A percentile compares a stretch with the other conserved stretches of the same genome.
Evolutionary conservation across 208 protist genomes (phyloP).

Genomic region (Acanthamoeba sp.): DNA sequence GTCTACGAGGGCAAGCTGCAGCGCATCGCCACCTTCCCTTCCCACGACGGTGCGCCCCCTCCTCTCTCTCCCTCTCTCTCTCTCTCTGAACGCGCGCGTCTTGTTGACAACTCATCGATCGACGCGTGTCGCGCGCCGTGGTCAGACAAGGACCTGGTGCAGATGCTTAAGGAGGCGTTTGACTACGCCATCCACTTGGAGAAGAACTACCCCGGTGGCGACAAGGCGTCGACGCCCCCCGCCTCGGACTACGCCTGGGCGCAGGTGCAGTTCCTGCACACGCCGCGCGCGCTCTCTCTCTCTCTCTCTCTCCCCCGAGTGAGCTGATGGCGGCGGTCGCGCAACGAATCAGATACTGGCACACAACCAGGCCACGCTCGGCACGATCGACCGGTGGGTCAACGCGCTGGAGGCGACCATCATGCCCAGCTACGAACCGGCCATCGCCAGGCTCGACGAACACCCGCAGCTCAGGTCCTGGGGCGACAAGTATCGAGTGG

Average conservation of each 20-base stretch:
- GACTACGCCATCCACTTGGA: constrained; percentile 51
- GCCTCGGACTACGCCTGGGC: constrained; percentile 15
- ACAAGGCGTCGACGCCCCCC: background rate
- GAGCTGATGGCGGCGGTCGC: no score
- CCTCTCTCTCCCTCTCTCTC: no score
- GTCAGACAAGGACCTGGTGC: constrained; percentile 49
- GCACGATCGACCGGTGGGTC: background rate
- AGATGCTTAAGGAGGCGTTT: constrained; percentile 42
- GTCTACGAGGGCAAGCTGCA: background rate
- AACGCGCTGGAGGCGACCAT: constrained; percentile 20
- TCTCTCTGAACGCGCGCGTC: no score
- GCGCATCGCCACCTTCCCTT: background rate
- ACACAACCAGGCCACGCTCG: background rate
- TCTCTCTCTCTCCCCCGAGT: no score
- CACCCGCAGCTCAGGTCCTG: background rate
- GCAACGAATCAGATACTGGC: background rate
- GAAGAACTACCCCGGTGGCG: constrained; percentile 8
- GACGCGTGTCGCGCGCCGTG: no score
- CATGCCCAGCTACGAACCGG: background rate
- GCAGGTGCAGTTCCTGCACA: background rate
- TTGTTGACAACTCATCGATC: no score
- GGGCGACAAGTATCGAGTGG: constrained; percentile 13
- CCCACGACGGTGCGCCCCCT: background rate
- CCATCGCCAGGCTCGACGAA: background rate
- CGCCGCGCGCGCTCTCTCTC: no score